Evolutionary conservation across 306 rosid genomes (phyloP).

Genomic region (Canavalia ensiformis): DNA sequence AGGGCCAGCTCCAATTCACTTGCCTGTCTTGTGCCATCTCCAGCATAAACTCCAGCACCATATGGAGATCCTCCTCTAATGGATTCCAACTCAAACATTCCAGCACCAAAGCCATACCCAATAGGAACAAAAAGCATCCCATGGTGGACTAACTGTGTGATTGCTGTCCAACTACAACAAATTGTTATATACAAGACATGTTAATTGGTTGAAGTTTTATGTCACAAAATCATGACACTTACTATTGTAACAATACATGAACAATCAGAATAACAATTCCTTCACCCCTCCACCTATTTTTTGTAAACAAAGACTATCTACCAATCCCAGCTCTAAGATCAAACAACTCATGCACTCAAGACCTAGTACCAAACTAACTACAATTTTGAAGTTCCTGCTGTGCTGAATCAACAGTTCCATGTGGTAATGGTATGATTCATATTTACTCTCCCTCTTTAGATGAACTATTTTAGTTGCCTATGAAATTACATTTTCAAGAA

Average conservation of each 20-base stretch:
- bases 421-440: no score
- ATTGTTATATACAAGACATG: not conserved
- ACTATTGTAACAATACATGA: not conserved
- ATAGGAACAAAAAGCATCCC: conserved; percentile 85
- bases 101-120: conserved; percentile 76
- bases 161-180: conserved; percentile 77
- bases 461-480: not conserved
- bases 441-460: not conserved
- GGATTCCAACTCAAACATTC: conserved; percentile 67
- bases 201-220: not conserved
- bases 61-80: conserved; percentile 80
- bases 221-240: not conserved
- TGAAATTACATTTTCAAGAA: not conserved
- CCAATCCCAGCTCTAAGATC: not conserved
- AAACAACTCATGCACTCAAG: not conserved
- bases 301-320: no score
- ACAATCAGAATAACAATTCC: not conserved
- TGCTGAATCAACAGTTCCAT: no score
- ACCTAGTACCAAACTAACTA: no score
- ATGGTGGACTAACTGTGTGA: conserved; percentile 78
- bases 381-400: no score
- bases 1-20: conserved; percentile 65
- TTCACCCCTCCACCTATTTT: no score
- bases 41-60: conserved; percentile 76
- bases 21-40: conserved; percentile 72